Base-by-base conservation (phyloP, 768 basidiomycete genomes). In the Steccherinum ochraceum region DNA sequence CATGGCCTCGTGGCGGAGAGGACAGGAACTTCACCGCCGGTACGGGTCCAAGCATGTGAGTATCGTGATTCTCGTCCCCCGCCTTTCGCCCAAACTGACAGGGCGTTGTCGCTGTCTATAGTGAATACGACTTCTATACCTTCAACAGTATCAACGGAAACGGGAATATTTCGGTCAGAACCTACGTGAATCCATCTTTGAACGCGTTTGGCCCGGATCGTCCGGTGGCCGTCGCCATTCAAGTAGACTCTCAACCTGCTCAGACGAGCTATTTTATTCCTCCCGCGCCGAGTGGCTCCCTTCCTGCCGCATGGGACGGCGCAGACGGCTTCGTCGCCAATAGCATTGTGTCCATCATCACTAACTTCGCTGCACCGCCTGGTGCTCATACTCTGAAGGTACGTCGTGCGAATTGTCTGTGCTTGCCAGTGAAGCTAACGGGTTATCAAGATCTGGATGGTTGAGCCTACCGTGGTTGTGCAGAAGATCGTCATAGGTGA, bases 51-150 rank as follows among this genome's bases (percentile, higher is more conserved):
- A 72, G 73, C 20, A 58, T 86, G 79, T 81, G 53, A 55, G 78
- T 62, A n/a, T 10, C 13, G 35, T 5, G 4, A 30, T 4, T 21
- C 12, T 16, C 10, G 21, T 23, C 13, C 13, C 20, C 20, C 13
- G 20, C 4, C 23, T 19, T 25, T 49, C 13, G 12, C 24, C 26
- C 20, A 12, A 12, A n/a, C n/a, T n/a, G 26, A 20, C 16, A 3
- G 16, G 24, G 30, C n/a, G n/a, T n/a, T n/a, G n/a, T n/a, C n/a
- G n/a, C n/a, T n/a, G n/a, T n/a, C n/a, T n/a, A n/a, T 55, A 81
- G 80, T 48, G 77, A 81, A 63, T 87, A 86, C 63, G 80, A 83
- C 62, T 83, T 86, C 63, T 79, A 68, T 65, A 78, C 68, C 50
- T 83, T 84, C 72, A 75, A 79, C 66, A 74, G 73, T 20, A 59